These are phyloP conservation scores for Aspergillus sclerotiicarbonarius DNA, from an alignment of 495 filamentous ascomycete species.

Conservation along the genomic window DNA sequence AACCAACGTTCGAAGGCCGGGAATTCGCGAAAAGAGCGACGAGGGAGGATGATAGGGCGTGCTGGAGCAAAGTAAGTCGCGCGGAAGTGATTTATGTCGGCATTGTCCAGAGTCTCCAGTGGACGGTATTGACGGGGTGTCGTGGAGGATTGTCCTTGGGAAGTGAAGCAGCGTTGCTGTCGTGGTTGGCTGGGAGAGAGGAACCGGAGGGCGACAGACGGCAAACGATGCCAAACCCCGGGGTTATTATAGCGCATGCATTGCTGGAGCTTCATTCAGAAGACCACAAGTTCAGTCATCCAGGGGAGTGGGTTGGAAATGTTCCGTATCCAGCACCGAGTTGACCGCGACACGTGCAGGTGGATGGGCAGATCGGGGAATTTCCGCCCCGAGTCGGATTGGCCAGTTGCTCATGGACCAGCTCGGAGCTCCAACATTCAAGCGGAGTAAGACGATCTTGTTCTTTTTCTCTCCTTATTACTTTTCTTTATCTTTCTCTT, in stretches of 20 bases:
- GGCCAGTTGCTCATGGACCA: background rate
- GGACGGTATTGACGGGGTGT: conserved; percentile 22
- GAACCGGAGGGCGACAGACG: background rate
- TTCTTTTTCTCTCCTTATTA: no score
- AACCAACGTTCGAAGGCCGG: conserved; percentile 60
- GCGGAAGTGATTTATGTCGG: conserved; percentile 46
- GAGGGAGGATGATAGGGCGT: conserved; percentile 48
- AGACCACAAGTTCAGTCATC: background rate
- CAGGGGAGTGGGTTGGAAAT: background rate
- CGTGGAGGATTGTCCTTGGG: conserved; percentile 19
- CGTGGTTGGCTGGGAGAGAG: background rate
- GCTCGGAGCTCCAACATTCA: no score
- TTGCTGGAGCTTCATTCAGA: conserved; percentile 34
- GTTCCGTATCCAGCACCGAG: background rate
- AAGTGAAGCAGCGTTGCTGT: conserved; percentile 10
- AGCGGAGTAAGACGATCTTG: no score
- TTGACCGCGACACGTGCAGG: background rate
- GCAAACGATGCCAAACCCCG: conserved; percentile 14
- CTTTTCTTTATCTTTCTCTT: no score
- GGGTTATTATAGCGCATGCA: conserved; percentile 18
- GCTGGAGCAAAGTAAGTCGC: conserved; percentile 44
- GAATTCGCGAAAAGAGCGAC: conserved; percentile 37
- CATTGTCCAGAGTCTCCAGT: conserved; percentile 32
- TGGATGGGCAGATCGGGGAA: background rate
- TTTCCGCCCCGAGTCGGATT: background rate